Evolutionary conservation across 2,329 filamentous ascomycete genomes (phyloP).

Genomic region (Lojkania enalia): DNA sequence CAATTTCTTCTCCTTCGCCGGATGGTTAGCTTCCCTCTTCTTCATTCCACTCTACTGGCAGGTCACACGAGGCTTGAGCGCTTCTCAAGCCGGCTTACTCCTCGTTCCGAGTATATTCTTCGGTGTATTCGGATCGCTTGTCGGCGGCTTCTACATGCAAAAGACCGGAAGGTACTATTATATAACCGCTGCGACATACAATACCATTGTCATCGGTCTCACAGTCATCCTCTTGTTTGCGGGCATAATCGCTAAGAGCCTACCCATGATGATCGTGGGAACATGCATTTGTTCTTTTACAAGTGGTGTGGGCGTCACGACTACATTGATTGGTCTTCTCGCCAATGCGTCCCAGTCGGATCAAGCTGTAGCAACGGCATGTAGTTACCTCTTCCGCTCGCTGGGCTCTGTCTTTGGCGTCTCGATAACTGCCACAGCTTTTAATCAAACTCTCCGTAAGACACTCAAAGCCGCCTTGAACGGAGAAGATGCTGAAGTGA

Average conservation of each 20-base stretch:
- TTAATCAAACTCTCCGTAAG: slow-evolving; percentile 68
- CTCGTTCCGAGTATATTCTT: slow-evolving; percentile 68
- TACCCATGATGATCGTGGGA: slow-evolving; percentile 59
- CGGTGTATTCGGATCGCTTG: slow-evolving; percentile 66
- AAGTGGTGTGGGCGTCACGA: slow-evolving; percentile 67
- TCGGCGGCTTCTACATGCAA: slow-evolving; percentile 68
- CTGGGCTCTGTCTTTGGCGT: slow-evolving; percentile 69
- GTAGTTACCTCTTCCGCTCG: slow-evolving; percentile 78
- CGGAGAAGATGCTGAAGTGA: slow-evolving; percentile 63
- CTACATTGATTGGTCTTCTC: slow-evolving; percentile 71
- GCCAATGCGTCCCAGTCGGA: slow-evolving; percentile 69
- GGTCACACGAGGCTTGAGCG: slow-evolving; percentile 66
- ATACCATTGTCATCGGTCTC: slow-evolving; percentile 58
- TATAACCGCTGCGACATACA: slow-evolving; percentile 64
- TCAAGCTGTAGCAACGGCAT: slow-evolving; percentile 75
- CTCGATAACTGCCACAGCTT: slow-evolving; percentile 69
- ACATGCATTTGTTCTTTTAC: slow-evolving; percentile 59
- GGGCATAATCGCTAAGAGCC: slow-evolving; percentile 56
- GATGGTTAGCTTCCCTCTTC: slow-evolving; percentile 64
- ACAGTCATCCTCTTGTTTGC: slow-evolving; percentile 61
- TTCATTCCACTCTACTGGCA: slow-evolving; percentile 81
- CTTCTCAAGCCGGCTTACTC: slow-evolving; percentile 65
- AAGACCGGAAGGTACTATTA: slow-evolving; percentile 72
- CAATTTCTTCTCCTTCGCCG: slow-evolving; percentile 72
- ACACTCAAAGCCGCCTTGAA: slow-evolving; percentile 59